Conservation (phyloP, 2,329 filamentous ascomycete genomes). For the Verticillium nonalfalfae region DNA sequence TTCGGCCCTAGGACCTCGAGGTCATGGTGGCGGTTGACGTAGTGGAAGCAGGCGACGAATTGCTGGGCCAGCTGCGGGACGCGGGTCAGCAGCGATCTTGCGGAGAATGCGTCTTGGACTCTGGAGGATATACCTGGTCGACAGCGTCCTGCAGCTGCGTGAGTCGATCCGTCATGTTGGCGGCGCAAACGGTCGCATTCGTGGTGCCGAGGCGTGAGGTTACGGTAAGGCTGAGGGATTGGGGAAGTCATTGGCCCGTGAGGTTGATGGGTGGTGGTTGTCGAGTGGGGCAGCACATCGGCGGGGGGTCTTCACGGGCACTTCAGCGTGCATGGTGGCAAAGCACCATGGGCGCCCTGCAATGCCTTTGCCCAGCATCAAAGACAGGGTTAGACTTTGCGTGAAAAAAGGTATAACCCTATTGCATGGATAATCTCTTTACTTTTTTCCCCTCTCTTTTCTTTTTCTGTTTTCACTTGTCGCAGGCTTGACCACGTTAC, state of each 20-base stretch:
- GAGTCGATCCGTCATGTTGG: constrained; percentile 64
- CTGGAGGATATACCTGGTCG: constrained; percentile 55
- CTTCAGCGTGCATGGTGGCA: no score
- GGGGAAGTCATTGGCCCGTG: not conserved
- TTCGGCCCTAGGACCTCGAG: constrained; percentile 51
- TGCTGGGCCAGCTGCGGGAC: constrained; percentile 56
- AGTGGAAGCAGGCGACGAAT: constrained; percentile 61
- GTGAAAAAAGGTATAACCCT: no score
- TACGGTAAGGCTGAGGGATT: not conserved
- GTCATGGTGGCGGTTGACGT: constrained; percentile 63
- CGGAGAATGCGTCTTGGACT: not conserved
- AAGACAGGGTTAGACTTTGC: no score
- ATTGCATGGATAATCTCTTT: no score
- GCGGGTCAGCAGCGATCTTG: not conserved
- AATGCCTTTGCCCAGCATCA: not conserved
- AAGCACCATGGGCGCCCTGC: not conserved
- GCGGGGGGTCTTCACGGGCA: not conserved
- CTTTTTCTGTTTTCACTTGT: no score
- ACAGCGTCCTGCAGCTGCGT: constrained; percentile 83
- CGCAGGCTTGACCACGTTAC: no score
- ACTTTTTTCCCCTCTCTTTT: no score
- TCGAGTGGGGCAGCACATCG: not conserved
- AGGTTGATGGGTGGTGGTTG: not conserved
- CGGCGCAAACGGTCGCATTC: not conserved
- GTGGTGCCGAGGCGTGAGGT: not conserved